phyloP scores from a whole-genome alignment of 2,329 filamentous ascomycete species.

The Sarocladium oryzae region DNA sequence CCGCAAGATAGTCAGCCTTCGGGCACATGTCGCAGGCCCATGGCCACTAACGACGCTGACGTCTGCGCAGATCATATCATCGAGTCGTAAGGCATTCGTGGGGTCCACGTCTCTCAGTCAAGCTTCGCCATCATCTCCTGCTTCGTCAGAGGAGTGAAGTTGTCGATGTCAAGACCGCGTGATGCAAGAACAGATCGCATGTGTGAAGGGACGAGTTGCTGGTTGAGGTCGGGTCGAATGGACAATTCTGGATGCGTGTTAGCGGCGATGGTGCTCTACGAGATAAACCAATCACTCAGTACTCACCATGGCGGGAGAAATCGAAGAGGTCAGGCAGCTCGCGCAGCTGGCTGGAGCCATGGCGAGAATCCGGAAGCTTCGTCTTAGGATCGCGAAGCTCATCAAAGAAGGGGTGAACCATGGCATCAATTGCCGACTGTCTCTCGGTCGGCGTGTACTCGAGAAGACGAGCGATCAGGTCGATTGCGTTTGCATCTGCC shows the following conservation, averaged over 20 bases:
- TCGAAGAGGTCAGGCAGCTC: constrained; percentile 87
- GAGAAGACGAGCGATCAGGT: constrained; percentile 85
- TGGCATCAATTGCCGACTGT: constrained; percentile 86
- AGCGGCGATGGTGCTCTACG: no score
- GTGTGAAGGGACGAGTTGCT: constrained; percentile 79
- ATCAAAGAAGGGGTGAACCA: constrained; percentile 98
- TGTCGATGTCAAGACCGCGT: constrained; percentile 85
- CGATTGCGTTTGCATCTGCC: constrained; percentile 86
- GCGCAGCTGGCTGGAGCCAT: constrained; percentile 70
- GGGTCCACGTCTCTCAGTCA: constrained; percentile 58
- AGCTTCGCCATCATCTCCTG: constrained; percentile 97
- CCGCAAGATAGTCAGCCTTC: not conserved
- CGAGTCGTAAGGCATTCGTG: constrained; percentile 9
- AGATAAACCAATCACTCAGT: no score
- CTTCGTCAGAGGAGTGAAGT: constrained; percentile 84
- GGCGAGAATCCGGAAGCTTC: constrained; percentile 87
- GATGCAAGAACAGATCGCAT: constrained; percentile 66
- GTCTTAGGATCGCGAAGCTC: constrained; percentile 90
- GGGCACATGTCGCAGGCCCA: not conserved
- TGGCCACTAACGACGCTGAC: constrained; percentile 7
- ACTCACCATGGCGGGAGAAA: constrained; percentile 86
- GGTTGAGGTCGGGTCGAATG: constrained; percentile 84
- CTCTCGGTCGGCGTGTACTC: constrained; percentile 98
- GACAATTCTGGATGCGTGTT: constrained; percentile 74
- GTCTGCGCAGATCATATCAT: constrained; percentile 6